These are phyloP conservation scores for Sporothrix curviconia DNA, from an alignment of 2,329 filamentous ascomycete genomes.

Conservation along the genomic window DNA sequence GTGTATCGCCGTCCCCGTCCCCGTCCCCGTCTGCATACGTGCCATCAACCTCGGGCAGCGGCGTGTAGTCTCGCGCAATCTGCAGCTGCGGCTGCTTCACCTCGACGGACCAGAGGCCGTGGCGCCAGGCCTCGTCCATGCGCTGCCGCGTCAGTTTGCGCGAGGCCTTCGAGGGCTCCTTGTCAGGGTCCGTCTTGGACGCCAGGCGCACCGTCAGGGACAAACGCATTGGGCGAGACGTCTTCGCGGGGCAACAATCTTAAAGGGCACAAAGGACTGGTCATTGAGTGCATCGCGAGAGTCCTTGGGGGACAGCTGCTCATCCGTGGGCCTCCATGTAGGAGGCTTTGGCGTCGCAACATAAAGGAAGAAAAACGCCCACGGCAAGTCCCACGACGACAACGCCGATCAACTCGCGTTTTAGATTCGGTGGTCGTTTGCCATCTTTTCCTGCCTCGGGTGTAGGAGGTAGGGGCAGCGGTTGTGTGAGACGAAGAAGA, in stretches of 20 bases:
- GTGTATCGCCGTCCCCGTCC: conserved; percentile 23
- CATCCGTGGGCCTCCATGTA: too few species aligned
- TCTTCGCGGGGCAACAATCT: conserved; percentile 53
- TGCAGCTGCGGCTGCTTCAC: conserved; percentile 92
- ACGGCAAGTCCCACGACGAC: too few species aligned
- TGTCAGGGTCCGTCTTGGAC: conserved; percentile 12
- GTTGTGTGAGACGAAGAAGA: too few species aligned
- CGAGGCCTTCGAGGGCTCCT: background rate
- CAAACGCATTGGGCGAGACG: conserved; percentile 60
- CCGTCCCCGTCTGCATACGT: conserved; percentile 29
- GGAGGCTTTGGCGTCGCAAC: too few species aligned
- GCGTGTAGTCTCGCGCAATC: conserved; percentile 87
- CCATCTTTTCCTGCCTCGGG: too few species aligned
- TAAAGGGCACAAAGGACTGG: conserved; percentile 58
- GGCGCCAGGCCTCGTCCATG: conserved; percentile 42
- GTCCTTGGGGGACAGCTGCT: too few species aligned
- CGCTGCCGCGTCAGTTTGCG: conserved; percentile 21
- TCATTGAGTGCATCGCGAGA: conserved; percentile 53
- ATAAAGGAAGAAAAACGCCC: too few species aligned
- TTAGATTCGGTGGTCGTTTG: too few species aligned
- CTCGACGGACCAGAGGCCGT: conserved; percentile 80
- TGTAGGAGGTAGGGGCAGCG: too few species aligned
- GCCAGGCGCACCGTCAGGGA: conserved; percentile 57
- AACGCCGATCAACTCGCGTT: too few species aligned
- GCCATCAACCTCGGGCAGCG: too few species aligned